phyloP scores from a whole-genome alignment of 176 grass and related monocot species.

The Carex scoparia region DNA sequence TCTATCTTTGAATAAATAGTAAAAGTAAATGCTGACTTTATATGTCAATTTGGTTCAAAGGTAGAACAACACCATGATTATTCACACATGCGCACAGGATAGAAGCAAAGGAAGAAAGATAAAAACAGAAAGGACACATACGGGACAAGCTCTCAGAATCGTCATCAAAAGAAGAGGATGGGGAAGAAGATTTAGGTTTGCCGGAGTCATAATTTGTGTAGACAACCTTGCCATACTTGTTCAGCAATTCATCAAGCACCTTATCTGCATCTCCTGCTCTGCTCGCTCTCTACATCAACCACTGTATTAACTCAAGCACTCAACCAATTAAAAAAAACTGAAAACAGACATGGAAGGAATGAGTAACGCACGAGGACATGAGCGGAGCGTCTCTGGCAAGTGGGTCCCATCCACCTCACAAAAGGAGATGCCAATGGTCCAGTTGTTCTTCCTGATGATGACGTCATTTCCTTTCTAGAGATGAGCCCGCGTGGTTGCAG shows the following conservation, averaged over 20 bases:
- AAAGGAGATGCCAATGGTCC: constrained; percentile 6
- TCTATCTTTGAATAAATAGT: background rate
- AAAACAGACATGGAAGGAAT: background rate
- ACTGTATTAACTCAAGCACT: background rate
- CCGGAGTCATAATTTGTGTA: constrained; percentile 38
- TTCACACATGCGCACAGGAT: background rate
- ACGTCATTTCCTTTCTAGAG: background rate
- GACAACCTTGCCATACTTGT: constrained; percentile 84
- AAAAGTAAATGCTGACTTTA: background rate
- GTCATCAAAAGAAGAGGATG: constrained; percentile 41
- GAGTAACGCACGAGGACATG: background rate
- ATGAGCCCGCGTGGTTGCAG: background rate
- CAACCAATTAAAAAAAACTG: background rate
- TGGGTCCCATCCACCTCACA: background rate
- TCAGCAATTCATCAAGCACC: constrained; percentile 84
- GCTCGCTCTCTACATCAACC: constrained; percentile 32
- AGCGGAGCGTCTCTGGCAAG: background rate
- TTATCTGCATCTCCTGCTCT: constrained; percentile 52
- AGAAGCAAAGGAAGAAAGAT: background rate
- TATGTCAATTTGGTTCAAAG: background rate
- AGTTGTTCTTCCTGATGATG: background rate
- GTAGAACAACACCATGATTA: background rate
- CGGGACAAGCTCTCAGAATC: constrained; percentile 77
- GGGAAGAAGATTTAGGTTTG: constrained; percentile 21
- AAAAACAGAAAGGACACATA: constrained; percentile 25